A percentile compares a stretch with the other conserved stretches of the same genome.
Evolutionary conservation across 2,329 filamentous ascomycete genomes (phyloP).

Genomic region (Aspergillus hortae): DNA sequence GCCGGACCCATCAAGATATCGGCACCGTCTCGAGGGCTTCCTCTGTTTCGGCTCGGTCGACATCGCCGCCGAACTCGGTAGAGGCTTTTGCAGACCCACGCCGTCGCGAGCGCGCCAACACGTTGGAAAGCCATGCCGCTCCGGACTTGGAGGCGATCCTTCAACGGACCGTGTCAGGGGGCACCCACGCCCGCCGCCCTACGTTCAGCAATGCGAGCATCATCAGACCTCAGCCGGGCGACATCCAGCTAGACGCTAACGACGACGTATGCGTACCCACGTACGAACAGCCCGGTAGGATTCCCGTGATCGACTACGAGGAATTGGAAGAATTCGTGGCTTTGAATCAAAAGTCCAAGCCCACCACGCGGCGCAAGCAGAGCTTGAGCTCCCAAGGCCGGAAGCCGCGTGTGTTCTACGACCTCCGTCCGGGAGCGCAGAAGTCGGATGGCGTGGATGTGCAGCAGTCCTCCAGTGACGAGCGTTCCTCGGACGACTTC

Average conservation of each 20-base stretch:
- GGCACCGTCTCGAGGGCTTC: constrained; percentile 44
- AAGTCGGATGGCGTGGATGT: constrained; percentile 32
- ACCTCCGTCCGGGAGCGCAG: constrained; percentile 50
- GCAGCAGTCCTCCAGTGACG: constrained; percentile 29
- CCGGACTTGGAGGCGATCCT: constrained; percentile 58
- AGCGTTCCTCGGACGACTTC: constrained; percentile 28
- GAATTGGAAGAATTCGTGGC: constrained; percentile 89
- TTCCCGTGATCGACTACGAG: constrained; percentile 85
- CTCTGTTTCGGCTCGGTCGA: constrained; percentile 60
- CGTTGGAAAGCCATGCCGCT: constrained; percentile 57
- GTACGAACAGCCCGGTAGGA: constrained; percentile 71
- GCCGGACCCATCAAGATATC: constrained; percentile 36
- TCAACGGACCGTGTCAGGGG: constrained; percentile 67
- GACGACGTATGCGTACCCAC: constrained; percentile 83
- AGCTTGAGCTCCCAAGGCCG: constrained; percentile 51
- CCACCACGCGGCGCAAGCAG: constrained; percentile 33
- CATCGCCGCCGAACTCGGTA: constrained; percentile 92
- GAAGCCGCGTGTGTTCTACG: constrained; percentile 56
- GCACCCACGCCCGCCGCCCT: constrained; percentile 59
- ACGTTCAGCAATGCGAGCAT: constrained; percentile 58
- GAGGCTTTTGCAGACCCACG: constrained; percentile 93
- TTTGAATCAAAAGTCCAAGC: constrained; percentile 52
- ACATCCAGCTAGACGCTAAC: constrained; percentile 30
- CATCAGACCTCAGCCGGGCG: constrained; percentile 48
- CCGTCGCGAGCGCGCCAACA: constrained; percentile 72